Base-by-base conservation (phyloP, 2,329 filamentous ascomycete genomes). In the Trichoderma sp. region DNA sequence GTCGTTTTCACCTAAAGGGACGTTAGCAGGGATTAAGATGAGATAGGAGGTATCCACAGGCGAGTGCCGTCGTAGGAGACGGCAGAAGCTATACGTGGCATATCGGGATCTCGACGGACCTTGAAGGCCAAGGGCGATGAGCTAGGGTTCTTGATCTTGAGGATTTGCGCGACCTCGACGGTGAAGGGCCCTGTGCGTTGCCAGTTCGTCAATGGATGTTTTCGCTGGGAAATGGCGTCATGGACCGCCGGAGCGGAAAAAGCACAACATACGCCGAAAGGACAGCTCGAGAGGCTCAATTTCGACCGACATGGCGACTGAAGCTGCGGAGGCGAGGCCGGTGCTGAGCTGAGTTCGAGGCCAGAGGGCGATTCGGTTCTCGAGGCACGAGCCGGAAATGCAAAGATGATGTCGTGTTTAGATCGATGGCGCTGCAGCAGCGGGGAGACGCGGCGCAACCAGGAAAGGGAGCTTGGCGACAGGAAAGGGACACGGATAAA, bases 201-300 rank as follows among this genome's bases (percentile, higher is more conserved):
- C 58, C 56, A 66, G 64, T n/a, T 17, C 65, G 67, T 65, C 67
- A 66, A 51, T 17, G 58, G 67, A 63, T 34, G 19, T 30, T 41
- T 54, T 52, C 60, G 55, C 61, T 67, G 45, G 21, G 41, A 28
- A 17, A 43, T 47, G 47, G 17, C 51, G 21, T 44, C 7, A 63
- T 52, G 30, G n/a, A 10, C 44, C 44, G 63, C 59, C 7, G 21
- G 19, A n/a, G 63, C 67, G 57, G 17, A 72, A n/a, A 39, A 28
- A 17, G 34, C 21, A 50, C 47, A 68, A 84, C 90, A 75, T 84
- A 98, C 95, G 91, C 80, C 89, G 90, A 82, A 99, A 99, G 81
- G 88, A 91, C 76, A 99, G 88, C 85, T 98, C 95, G 72, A 86
- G 79, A 67, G 94, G 95, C 74, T 95, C 89, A 76, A 99, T 91